Base-by-base conservation (phyloP, 371 early-diverging fungal species). In the Basidiobolus heterosporus region DNA sequence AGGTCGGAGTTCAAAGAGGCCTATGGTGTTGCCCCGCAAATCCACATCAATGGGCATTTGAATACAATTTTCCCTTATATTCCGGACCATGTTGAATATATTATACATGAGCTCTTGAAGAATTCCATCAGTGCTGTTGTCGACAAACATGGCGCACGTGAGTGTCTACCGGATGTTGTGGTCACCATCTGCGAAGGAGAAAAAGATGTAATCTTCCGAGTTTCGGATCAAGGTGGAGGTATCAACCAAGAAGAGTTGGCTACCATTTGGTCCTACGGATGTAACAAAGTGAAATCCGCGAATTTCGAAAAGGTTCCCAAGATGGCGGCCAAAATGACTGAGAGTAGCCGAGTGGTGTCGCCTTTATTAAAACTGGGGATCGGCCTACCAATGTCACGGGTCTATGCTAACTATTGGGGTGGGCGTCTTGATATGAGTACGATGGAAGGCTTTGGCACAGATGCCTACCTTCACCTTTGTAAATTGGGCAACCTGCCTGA, bases 41-140 rank as follows among this genome's bases (percentile, higher is more conserved):
- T 87, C 4, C 41, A 71, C 2, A 55, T 85, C 23, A 78, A 83
- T 49, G 82, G 84, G 3, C 66, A 69, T 51, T 54, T 63, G 1
- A 65, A 69, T 37, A 74, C 76, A 1, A 61, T 62, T 18, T 77
- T 82, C 51, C 72, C 76, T 51, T 87, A 81, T 59, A 80, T 87
- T 23, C 88, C 91, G 2, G 93, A 90, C 48, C 92, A 96, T 54
- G 72, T 93, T 46, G 89, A 91, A 59, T 90, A 91, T 57, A 84
- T 93, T 37, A 48, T 95, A n/a, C 89, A 82, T 50, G 96, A 93
- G 64, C 62, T 95, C 45, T 55, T 95, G 47, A 84, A 84, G 54
- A 95, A 95, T 64, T 74, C 86, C 19, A 83, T 90, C 61, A 65
- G 78, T 41, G 71, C 63, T 30, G 70, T 74, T 15, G 65, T 74